Percentiles rank a stretch among this genome's conserved stretches.
These are phyloP conservation scores for Cytospora piceae DNA, from an alignment of 2,329 filamentous ascomycete genomes.

Conservation along the genomic window DNA sequence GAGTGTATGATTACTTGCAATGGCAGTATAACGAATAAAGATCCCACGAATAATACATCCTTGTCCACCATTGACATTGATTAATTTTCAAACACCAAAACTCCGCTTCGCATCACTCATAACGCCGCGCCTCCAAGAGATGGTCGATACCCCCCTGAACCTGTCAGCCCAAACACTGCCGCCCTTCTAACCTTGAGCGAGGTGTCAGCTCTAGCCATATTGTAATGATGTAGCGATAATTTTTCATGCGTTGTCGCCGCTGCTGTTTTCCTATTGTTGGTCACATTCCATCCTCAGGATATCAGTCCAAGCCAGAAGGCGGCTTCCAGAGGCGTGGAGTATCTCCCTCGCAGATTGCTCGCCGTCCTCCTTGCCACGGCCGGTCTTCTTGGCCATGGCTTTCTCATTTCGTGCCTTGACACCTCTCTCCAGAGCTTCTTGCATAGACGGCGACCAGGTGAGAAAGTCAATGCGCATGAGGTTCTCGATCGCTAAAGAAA, in stretches of 20 bases:
- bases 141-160: not conserved
- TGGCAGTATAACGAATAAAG: conserved; percentile 1
- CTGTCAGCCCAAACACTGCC: not conserved
- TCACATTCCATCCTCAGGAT: conserved; percentile 19
- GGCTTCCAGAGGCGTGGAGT: conserved; percentile 24
- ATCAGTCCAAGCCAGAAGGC: conserved; percentile 18
- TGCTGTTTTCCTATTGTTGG: not conserved
- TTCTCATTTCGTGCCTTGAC: conserved; percentile 55
- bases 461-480: conserved; percentile 60
- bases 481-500: conserved; percentile 70
- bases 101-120: not conserved
- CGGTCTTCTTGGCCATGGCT: conserved; percentile 45
- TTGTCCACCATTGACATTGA: not conserved
- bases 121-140: not conserved
- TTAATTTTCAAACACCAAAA: conserved; percentile 14
- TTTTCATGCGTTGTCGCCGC: not conserved
- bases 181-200: not conserved
- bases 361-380: conserved; percentile 34
- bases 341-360: conserved; percentile 25
- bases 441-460: conserved; percentile 43
- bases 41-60: not conserved
- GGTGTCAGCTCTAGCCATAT: conserved; percentile 1
- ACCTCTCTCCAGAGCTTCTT: conserved; percentile 48
- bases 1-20: not conserved
- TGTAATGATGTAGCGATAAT: not conserved